Base-by-base conservation (phyloP, 2,329 filamentous ascomycete species). In the Epichloe glyceriae region DNA sequence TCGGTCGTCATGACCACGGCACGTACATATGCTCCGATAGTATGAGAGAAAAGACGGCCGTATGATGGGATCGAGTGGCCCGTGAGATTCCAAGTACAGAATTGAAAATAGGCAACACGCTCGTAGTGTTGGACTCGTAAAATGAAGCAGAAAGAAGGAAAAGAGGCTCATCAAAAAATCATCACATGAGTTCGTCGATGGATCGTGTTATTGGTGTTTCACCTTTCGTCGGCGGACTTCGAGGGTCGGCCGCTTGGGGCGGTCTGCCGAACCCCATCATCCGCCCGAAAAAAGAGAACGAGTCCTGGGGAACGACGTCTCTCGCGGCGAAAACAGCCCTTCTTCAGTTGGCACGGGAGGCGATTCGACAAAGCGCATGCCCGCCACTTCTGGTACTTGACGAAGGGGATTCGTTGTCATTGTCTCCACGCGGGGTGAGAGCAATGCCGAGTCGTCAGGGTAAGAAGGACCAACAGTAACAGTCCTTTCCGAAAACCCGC, bases 131-230 rank as follows among this genome's bases (percentile, higher is more conserved):
- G 7, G 17, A 17, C 39, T 26, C 14, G 17, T 20, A 33, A 49
- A 39, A 38, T 7, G 2, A 30, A 17, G n/a, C 7, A 47, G 26
- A 44, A 30, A 10, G 3, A 17, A n/a, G 26, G 19, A 30, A 22
- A 26, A 11, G 41, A 19, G n/a, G 17, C 20, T 37, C 40, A 15
- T 50, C 20, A 14, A 47, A 47, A n/a, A 41, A 39, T 53, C 49
- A 50, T 72, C 74, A 89, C 66, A 90, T 71, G 48, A 88, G 72
- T 60, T 89, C 85, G 63, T 87, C 83, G 60, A 91, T 91, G 52
- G 83, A 89, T 51, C 86, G 75, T 48, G 82, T 80, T 54, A 91
- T 89, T 3, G 86, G 84, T 52, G 80, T 81, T 63, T 85, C 83
- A 39, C 86, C 85, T 60, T 78, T 80, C 12, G 83, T 86, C 0